Evolutionary conservation across 2,329 filamentous ascomycete species (phyloP).

Genomic region (Aureobasidium sp.): DNA sequence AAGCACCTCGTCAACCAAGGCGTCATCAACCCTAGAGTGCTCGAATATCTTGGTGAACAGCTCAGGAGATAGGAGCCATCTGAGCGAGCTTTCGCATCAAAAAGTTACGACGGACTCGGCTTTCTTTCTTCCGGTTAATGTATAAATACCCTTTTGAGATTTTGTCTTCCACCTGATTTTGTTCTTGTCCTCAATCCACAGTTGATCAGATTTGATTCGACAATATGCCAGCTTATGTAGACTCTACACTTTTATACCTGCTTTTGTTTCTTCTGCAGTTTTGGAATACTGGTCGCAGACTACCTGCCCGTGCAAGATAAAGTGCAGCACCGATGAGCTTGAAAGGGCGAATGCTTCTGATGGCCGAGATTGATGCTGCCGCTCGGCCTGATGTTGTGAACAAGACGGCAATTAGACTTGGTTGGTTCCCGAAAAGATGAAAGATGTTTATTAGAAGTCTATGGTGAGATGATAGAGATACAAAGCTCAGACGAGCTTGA

Average conservation of each 20-base stretch:
- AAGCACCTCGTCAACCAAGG: conserved; percentile 61
- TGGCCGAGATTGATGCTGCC: conserved; percentile 44
- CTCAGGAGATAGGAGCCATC: conserved; percentile 17
- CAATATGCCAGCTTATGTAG: not conserved
- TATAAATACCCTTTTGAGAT: conserved; percentile 12
- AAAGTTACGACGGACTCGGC: conserved; percentile 10
- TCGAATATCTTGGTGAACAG: conserved; percentile 30
- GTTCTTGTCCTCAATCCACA: not conserved
- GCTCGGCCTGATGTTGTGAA: conserved; percentile 38
- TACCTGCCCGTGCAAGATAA: conserved; percentile 26
- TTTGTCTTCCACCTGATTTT: not conserved
- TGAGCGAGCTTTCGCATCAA: not conserved
- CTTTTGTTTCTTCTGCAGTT: too few species aligned
- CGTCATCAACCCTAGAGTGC: conserved; percentile 47
- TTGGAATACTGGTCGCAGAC: too few species aligned
- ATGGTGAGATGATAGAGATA: not conserved
- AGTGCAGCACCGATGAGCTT: conserved; percentile 50
- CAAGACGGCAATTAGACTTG: not conserved
- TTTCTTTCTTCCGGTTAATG: conserved; percentile 5
- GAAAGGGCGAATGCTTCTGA: conserved; percentile 47
- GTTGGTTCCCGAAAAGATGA: too few species aligned
- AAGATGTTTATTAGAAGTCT: conserved; percentile 2
- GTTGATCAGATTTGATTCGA: not conserved
- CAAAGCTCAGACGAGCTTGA: conserved; percentile 22
- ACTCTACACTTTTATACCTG: too few species aligned